Evolutionary conservation across 768 basidiomycete genomes (phyloP), one percentile per base, ranked within the genome.

Genomic region (Hygrophorus pudorinus): DNA sequence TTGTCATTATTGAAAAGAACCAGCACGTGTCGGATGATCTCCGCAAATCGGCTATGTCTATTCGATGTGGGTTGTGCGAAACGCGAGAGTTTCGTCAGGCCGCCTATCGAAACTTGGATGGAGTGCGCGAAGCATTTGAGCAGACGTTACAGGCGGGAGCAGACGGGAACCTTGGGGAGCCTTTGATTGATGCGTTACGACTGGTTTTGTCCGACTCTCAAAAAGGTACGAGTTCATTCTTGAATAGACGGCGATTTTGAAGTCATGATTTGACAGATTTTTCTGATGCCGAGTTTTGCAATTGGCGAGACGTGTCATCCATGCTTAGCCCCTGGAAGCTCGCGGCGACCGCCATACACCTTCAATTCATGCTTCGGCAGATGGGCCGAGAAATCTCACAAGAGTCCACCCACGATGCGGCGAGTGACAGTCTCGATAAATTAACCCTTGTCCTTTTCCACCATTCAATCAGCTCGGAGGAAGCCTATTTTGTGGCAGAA

Each of bases 281-380:
- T n/a, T n/a, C n/a, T n/a, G n/a, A n/a, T 43, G 63, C 71, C 14
- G 75, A 76, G 31, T 63, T 75, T 41, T 72, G 70, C 40, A 75
- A 73, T 44, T 79, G 77, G 72, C 73, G 76, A 14, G 68, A 73
- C 48, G 72, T 81, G 10, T 78, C 77, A 0, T 78, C 76, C 8
- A 64, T 84, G 27, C 64, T 89, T 21, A 87, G 83, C 48, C 87
- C 85, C 0, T 90, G 87, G 85, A 85, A 83, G 54, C 73, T 89
- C 18, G 77, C 83, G 8, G 83, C 84, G 2, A 87, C 88, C 0
- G 79, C 81, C 4, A 81, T 88, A 44, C 81, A 86, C 52, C 71
- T 88, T 49, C 82, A 86, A 46, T 72, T 89, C 31, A 76, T 79
- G 34, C 66, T 89, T 42, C 76, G 82, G 55, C 83, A 85, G 52